phyloP scores from a whole-genome alignment of 345 rosid genomes.

The Populus alba region DNA sequence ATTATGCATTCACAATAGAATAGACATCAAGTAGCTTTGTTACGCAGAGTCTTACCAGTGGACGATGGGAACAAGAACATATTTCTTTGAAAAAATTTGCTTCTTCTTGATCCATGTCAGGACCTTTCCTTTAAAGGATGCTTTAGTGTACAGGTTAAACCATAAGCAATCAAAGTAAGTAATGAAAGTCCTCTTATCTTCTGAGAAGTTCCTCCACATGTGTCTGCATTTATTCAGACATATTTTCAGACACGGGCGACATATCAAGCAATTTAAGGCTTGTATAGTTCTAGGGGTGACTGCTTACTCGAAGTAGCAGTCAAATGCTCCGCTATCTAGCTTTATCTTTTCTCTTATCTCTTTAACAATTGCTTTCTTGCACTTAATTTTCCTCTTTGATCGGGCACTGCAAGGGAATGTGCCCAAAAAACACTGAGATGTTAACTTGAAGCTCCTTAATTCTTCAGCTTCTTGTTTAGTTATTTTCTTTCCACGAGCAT shows the following conservation, averaged over 20 bases:
- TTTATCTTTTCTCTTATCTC: slow-evolving; percentile 18
- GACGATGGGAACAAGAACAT: slow-evolving; percentile 70
- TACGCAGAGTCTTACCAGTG: slow-evolving; percentile 39
- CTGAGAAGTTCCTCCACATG: slow-evolving; percentile 49
- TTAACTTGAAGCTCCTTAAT: slow-evolving; percentile 13
- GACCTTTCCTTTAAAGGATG: slow-evolving; percentile 33
- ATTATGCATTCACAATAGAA: neutral
- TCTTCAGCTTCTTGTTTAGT: slow-evolving; percentile 11
- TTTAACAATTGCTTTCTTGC: slow-evolving; percentile 31
- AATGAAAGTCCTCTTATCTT: slow-evolving; percentile 43
- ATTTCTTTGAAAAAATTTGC: slow-evolving; percentile 56
- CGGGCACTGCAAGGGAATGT: slow-evolving; percentile 37
- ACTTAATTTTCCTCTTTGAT: slow-evolving; percentile 38
- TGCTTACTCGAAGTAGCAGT: slow-evolving; percentile 50
- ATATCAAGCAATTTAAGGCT: neutral
- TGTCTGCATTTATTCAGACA: slow-evolving; percentile 31
- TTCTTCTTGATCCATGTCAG: slow-evolving; percentile 50
- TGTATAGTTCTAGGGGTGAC: neutral
- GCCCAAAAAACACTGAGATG: slow-evolving; percentile 48
- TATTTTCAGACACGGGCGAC: neutral
- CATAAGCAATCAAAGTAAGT: slow-evolving; percentile 50
- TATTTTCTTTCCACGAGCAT: slow-evolving; percentile 27
- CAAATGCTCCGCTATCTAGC: slow-evolving; percentile 23
- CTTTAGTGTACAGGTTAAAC: slow-evolving; percentile 50
- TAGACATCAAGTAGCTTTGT: neutral